phyloP scores from a whole-genome alignment of 495 filamentous ascomycete species.

The Aspergillus saccharolyticus region DNA sequence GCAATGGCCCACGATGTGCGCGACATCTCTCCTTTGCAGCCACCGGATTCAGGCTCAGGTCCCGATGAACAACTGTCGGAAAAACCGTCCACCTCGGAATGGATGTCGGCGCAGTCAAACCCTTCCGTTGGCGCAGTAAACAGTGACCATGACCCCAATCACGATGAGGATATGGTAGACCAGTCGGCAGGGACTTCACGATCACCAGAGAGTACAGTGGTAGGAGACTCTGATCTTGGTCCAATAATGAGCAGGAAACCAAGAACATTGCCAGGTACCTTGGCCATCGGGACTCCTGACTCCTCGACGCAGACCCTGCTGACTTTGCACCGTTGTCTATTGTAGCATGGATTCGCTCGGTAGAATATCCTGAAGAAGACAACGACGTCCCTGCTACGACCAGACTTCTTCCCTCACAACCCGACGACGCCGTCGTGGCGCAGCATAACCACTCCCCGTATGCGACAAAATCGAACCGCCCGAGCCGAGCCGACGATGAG shows the following conservation, averaged over 20 bases:
- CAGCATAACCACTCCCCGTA: conserved; percentile 57
- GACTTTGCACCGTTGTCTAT: background rate
- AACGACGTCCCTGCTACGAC: conserved; percentile 28
- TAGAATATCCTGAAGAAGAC: conserved; percentile 27
- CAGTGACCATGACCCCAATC: conserved; percentile 22
- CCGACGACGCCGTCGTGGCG: conserved; percentile 48
- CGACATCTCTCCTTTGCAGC: conserved; percentile 10
- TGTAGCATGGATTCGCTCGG: conserved; percentile 39
- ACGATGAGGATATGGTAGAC: conserved; percentile 18
- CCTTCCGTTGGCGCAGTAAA: conserved; percentile 12
- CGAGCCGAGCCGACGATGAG: conserved; percentile 12
- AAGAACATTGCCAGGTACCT: conserved; percentile 33
- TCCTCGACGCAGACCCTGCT: conserved; percentile 5
- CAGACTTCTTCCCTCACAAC: conserved; percentile 39
- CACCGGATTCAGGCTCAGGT: conserved; percentile 11
- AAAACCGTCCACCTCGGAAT: conserved; percentile 16
- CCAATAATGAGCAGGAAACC: conserved; percentile 12
- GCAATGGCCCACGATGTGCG: conserved; percentile 35
- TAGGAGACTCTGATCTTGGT: conserved; percentile 13
- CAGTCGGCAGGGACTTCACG: conserved; percentile 19
- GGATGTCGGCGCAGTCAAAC: conserved; percentile 12
- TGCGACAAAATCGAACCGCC: conserved; percentile 24
- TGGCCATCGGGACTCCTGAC: background rate
- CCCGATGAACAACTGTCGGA: conserved; percentile 18
- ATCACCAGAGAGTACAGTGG: conserved; percentile 16